Evolutionary conservation across 2,329 filamentous ascomycete genomes (phyloP), one percentile per base, ranked within the genome.

Genomic region (Penicillium fuscoglaucum): DNA sequence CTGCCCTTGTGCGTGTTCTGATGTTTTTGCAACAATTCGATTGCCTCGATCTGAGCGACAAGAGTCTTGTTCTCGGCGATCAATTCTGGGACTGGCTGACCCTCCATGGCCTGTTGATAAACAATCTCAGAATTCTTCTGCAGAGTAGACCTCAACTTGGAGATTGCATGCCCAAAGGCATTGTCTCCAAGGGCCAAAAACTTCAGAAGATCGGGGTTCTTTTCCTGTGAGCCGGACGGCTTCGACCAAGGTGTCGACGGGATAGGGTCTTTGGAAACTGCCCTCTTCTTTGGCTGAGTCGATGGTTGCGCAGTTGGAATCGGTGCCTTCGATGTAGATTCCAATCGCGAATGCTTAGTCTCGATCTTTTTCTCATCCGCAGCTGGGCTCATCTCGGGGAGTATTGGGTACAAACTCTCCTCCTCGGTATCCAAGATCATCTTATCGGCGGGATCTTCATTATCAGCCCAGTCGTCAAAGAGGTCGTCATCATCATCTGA

Each of bases 101-200:
- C 76, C 55, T 72, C 69, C 68, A 78, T 72, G 29, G 72, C 69
- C 52, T 69, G 66, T 43, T 76, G 63, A 53, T 75, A 76, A 15
- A 77, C 70, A 35, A 71, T 60, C 45, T 76, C 70, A 1, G 77
- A 73, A 52, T 77, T 76, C 31, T 64, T 69, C 37, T 71, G 64
- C 28, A 73, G 63, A 4, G 68, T 73, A 41, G 60, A 48, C 46
- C 72, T 68, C 33, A 78, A 57, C n/a, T 59, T 65, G 26, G 66
- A 60, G 46, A 75, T 66, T 17, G 68, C 60, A 28, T 60, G 51
- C 8, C 69, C 66, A n/a, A 77, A 60, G 10, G 62, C 64, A 13
- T 62, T 57, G 7, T 57, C 52, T 21, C 70, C 55, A n/a, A 74
- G 63, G n/a, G 58, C 59, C 21, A 78, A 52, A 56, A 78, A 74